Evolutionary conservation across 192 early-diverging fungal species (phyloP).

Genomic region (Podila epicladia): DNA sequence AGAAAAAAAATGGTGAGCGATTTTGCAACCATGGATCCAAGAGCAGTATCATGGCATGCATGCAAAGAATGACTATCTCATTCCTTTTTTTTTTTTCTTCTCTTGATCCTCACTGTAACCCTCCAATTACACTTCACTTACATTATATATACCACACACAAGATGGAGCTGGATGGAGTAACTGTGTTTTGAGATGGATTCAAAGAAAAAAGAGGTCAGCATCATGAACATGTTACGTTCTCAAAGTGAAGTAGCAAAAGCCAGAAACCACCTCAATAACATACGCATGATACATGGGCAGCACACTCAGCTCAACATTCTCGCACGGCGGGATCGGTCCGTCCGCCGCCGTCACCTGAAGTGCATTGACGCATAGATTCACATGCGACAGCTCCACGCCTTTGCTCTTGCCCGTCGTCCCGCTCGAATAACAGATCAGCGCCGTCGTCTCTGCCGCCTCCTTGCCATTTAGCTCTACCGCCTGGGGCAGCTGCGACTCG

Average conservation of each 20-base stretch:
- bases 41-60: no score
- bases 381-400: conserved; percentile 84
- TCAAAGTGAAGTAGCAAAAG: background rate
- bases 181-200: background rate
- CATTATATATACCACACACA: conserved; percentile 32
- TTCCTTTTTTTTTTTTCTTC: no score
- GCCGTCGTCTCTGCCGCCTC: conserved; percentile 47
- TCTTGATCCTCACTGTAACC: background rate
- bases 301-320: conserved; percentile 56
- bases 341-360: conserved; percentile 64
- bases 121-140: conserved; percentile 6
- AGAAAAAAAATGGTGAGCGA: no score
- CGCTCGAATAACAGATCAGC: conserved; percentile 76
- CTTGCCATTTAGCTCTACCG: conserved; percentile 23
- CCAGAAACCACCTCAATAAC: background rate
- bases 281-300: conserved; percentile 82
- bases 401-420: conserved; percentile 77
- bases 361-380: conserved; percentile 82
- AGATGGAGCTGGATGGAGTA: conserved; percentile 39
- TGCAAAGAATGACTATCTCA: no score
- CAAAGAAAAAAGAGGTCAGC: background rate
- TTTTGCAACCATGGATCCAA: no score
- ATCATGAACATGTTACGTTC: no score
- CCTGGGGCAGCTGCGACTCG: conserved; percentile 7
- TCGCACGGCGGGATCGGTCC: conserved; percentile 20